Evolutionary conservation across 257 asterid genomes (phyloP).

Genomic region (Voacanga thouarsii): DNA sequence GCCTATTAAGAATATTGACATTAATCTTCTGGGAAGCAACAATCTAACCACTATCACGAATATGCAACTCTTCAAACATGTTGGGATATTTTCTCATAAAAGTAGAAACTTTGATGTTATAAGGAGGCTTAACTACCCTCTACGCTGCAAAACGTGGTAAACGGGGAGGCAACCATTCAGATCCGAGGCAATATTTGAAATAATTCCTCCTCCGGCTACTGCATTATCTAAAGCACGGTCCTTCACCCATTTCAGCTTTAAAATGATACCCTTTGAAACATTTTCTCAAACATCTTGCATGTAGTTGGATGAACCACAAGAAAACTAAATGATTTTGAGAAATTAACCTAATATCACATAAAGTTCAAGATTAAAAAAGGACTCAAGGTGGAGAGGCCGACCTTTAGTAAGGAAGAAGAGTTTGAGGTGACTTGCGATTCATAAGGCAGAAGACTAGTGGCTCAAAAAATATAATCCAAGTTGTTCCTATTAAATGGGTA

Average conservation of each 20-base stretch:
- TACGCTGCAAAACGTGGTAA: constrained; percentile 43
- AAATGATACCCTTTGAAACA: constrained; percentile 20
- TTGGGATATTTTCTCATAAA: constrained; percentile 75
- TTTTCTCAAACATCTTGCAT: constrained; percentile 17
- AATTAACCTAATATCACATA: no score
- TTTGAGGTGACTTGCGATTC: no score
- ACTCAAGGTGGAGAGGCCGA: no score
- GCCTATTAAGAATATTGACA: constrained; percentile 59
- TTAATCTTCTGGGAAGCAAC: constrained; percentile 30
- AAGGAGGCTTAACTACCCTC: constrained; percentile 65
- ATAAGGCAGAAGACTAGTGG: no score
- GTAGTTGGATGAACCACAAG: neutral
- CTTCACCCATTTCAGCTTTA: constrained; percentile 80
- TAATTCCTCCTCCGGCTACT: constrained; percentile 49
- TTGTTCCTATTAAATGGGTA: no score
- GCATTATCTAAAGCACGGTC: constrained; percentile 61
- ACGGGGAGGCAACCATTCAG: constrained; percentile 57
- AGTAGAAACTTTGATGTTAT: constrained; percentile 61
- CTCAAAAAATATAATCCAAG: no score
- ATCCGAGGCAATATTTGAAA: constrained; percentile 54
- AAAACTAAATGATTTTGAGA: no score
- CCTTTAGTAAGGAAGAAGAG: no score
- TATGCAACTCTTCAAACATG: constrained; percentile 59
- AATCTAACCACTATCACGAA: constrained; percentile 54
- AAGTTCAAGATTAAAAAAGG: no score